Percentiles rank a stretch among this genome's conserved stretches.
Evolutionary conservation across 305 asterid species (phyloP).

Genomic region (Ruellia speciosa): DNA sequence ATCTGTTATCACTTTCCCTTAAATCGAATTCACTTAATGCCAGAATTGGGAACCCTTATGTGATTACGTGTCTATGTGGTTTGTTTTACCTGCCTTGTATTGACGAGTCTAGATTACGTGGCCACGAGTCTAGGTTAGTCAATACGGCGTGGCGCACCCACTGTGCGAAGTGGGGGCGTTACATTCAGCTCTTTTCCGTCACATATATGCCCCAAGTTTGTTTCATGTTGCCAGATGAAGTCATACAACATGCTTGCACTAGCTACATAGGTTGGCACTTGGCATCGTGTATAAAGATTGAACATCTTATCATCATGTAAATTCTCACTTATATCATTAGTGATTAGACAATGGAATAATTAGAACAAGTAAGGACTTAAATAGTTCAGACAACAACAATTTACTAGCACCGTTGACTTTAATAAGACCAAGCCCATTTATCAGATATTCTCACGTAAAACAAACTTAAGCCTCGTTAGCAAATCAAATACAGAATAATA

Average conservation of each 20-base stretch:
- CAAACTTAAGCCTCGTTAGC: constrained; percentile 8
- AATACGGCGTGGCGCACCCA: no score
- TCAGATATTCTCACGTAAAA: not conserved
- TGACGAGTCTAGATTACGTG: no score
- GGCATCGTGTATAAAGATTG: not conserved
- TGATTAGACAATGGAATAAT: not conserved
- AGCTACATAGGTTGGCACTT: constrained; percentile 2
- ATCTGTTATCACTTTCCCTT: no score
- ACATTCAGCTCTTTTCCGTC: not conserved
- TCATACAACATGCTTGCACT: not conserved
- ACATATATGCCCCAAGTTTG: constrained; percentile 6
- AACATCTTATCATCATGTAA: not conserved
- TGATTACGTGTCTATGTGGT: no score
- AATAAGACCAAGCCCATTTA: not conserved
- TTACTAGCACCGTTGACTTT: not conserved
- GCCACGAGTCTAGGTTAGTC: no score
- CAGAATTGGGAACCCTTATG: no score
- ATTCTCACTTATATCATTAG: not conserved
- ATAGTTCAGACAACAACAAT: not conserved
- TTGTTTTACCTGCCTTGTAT: no score
- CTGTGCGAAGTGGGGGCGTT: no score
- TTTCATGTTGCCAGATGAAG: not conserved
- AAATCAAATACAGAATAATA: constrained; percentile 7
- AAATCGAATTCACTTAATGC: no score
- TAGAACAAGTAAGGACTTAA: constrained; percentile 1